Evolutionary conservation across 2,329 filamentous ascomycete species (phyloP).

Genomic region (Pseudopithomyces chartarum): DNA sequence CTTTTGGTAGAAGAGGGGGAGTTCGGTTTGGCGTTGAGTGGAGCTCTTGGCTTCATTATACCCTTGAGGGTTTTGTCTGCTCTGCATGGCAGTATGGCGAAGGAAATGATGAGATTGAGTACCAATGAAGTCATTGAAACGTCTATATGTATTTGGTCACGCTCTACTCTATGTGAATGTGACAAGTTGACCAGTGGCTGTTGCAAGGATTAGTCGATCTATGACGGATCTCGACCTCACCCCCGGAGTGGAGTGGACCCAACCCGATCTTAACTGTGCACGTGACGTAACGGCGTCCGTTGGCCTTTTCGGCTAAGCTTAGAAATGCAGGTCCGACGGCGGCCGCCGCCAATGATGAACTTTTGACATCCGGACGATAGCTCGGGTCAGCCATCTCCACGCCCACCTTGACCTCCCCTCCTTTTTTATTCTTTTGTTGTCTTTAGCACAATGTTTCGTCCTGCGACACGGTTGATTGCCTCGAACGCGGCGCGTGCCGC

Average conservation of each 20-base stretch:
- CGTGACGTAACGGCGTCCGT: neutral
- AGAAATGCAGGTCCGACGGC: constrained; percentile 12
- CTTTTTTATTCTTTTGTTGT: constrained; percentile 22
- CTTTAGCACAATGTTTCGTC: constrained; percentile 57
- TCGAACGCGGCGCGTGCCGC: constrained; percentile 38
- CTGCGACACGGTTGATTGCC: constrained; percentile 52
- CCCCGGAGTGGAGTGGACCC: neutral
- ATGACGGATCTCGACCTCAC: neutral
- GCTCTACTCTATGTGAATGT: too few relatives aligned
- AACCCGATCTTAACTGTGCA: too few relatives aligned
- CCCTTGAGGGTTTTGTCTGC: constrained; percentile 25
- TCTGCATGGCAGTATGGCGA: neutral
- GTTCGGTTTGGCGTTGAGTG: constrained; percentile 13
- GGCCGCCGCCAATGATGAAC: constrained; percentile 3
- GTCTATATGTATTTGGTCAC: neutral
- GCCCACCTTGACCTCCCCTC: constrained; percentile 24
- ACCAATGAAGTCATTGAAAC: neutral
- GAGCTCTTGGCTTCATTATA: constrained; percentile 24
- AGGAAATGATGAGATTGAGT: neutral
- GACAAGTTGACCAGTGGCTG: too few relatives aligned
- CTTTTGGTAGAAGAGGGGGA: constrained; percentile 9
- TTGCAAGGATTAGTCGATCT: too few relatives aligned
- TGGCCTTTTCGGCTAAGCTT: constrained; percentile 5
- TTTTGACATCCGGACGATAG: constrained; percentile 7
- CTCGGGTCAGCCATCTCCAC: constrained; percentile 3